Base-by-base conservation (phyloP, 805 yeast species). In the Sugiyamaella boreocaroliniensis region DNA sequence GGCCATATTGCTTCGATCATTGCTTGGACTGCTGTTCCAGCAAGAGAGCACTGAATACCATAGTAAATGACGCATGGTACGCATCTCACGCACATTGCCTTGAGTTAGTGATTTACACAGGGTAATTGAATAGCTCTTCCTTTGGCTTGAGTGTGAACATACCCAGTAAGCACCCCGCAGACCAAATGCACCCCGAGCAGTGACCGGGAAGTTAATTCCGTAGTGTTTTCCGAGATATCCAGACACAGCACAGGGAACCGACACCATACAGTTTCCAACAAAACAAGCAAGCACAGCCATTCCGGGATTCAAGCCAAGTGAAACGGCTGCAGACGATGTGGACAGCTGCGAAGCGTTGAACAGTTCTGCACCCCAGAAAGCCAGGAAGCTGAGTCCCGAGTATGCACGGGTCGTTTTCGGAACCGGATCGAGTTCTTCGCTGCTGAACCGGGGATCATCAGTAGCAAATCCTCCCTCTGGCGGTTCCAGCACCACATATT, bases 281-380 rank as follows among this genome's bases (percentile, higher is more conserved):
- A 51, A 22, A 34, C 57, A 54, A 2, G 57, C 57, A 15, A 19
- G 55, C 2, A 54, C 48, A 6, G 57, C 55, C 29, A 51, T 46
- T 5, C 57, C 57, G 11, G 57, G 57, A 32, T 54, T 78, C 69
- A 89, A 71, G 10, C 93, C 93, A 16, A 82, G 80, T 50, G 76
- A 73, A 52, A 85, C 83, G 61, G 95, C 95, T 0, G 95, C 85
- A 7, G 92, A 82, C 2, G 95, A 95, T 60, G 89, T 87, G 72
- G 86, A 89, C 89, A 92, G 87, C 4, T 96, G 86, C 66, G 86
- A 87, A 64, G 89, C 81, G 69, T 89, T 89, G 72, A 89, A 86
- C 32, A 95, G 82, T 66, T 89, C 97, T 0, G 96, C 89, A 53
- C 88, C 68, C 97, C 97, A 89, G 62, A 86, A 85, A 57, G 79